phyloP scores from a whole-genome alignment of 495 filamentous ascomycete genomes.

The Xanthoparmelia taractica region DNA sequence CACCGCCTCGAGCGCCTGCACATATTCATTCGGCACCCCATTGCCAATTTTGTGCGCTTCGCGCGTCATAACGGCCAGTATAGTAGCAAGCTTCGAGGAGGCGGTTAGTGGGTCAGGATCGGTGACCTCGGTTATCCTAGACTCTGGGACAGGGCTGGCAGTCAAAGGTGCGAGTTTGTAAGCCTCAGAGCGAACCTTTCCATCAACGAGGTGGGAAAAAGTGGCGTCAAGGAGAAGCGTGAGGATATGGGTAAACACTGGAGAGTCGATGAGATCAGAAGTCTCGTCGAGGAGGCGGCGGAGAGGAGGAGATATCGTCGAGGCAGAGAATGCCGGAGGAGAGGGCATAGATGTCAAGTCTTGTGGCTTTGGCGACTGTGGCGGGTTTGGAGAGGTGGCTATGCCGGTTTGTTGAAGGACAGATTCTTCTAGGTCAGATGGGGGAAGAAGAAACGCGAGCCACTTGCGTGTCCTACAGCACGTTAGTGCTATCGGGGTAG shows the following conservation, averaged over 20 bases:
- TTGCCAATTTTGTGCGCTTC: slow-evolving; percentile 87
- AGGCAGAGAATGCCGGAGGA: slow-evolving; percentile 8
- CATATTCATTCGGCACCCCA: slow-evolving; percentile 81
- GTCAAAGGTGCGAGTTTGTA: slow-evolving; percentile 53
- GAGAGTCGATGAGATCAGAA: slow-evolving; percentile 89
- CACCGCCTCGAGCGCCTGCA: slow-evolving; percentile 72
- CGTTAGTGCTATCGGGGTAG: background rate
- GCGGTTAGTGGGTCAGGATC: slow-evolving; percentile 14
- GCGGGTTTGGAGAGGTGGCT: slow-evolving; percentile 41
- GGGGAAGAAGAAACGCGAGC: slow-evolving; percentile 79
- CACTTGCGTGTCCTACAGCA: slow-evolving; percentile 48
- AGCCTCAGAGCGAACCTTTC: slow-evolving; percentile 66
- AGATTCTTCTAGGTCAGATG: slow-evolving; percentile 63
- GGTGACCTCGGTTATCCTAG: slow-evolving; percentile 36
- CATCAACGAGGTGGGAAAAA: slow-evolving; percentile 73
- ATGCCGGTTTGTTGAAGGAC: slow-evolving; percentile 81
- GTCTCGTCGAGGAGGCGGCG: slow-evolving; percentile 92
- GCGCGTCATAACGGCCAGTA: slow-evolving; percentile 75
- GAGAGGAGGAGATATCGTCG: slow-evolving; percentile 42
- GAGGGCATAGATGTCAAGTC: slow-evolving; percentile 41
- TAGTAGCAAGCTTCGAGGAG: slow-evolving; percentile 77
- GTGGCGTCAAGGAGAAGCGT: slow-evolving; percentile 79
- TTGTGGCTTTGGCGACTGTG: slow-evolving; percentile 24
- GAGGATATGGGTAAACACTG: slow-evolving; percentile 73
- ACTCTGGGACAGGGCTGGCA: slow-evolving; percentile 35